Evolutionary conservation across 306 rosid genomes (phyloP).

Genomic region (Quercus robur): DNA sequence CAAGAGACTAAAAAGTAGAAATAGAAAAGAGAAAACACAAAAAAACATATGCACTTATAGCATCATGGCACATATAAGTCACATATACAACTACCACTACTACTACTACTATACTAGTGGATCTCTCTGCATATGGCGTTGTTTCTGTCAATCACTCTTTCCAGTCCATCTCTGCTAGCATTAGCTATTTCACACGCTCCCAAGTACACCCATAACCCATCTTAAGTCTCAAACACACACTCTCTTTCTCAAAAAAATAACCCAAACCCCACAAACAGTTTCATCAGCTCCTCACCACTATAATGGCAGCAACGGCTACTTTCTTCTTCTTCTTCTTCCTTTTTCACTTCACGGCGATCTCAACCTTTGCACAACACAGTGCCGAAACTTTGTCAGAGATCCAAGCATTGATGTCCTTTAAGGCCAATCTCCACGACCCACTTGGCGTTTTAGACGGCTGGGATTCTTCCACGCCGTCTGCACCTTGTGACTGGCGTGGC

Average conservation of each 20-base stretch:
- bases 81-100: neutral
- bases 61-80: too few relatives aligned
- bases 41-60: neutral
- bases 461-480: conserved; percentile 55
- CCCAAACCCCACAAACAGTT: neutral
- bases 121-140: conserved; percentile 10
- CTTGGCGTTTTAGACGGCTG: conserved; percentile 53
- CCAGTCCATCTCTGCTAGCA: conserved; percentile 15
- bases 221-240: conserved; percentile 12
- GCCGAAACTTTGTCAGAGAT: conserved; percentile 27
- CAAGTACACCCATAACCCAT: neutral
- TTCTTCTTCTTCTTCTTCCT: conserved; percentile 27
- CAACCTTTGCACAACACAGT: conserved; percentile 19
- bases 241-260: neutral
- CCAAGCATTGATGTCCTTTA: conserved; percentile 54
- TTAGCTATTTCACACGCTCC: conserved; percentile 37
- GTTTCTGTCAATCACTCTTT: conserved; percentile 22
- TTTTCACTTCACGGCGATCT: conserved; percentile 13
- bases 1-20: neutral
- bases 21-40: neutral
- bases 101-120: conserved; percentile 12
- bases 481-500: conserved; percentile 87
- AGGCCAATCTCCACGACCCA: conserved; percentile 53
- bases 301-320: conserved; percentile 57
- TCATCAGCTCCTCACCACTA: neutral